Evolutionary conservation across 2,329 filamentous ascomycete genomes (phyloP), one percentile per base, ranked within the genome.

Genomic region (Nemania sp.): DNA sequence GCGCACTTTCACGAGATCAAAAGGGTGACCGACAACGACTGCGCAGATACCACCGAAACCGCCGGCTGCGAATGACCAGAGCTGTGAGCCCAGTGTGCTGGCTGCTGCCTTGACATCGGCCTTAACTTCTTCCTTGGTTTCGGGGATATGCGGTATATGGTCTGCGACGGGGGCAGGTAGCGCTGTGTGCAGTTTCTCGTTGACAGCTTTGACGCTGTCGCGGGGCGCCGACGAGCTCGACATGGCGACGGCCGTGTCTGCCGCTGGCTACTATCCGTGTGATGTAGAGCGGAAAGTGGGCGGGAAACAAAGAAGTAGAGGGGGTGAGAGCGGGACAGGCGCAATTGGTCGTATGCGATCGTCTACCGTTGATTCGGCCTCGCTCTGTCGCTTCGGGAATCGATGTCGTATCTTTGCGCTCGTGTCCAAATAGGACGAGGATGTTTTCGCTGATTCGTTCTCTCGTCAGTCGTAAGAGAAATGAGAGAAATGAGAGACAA

Each of bases 1-100:
- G 54, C 94, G 89, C 62, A 99, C 94, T 77, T 99, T 99, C 72
- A 97, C 93, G 65, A 99, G 80, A 72, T 99, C 94, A 71, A 99
- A 99, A 8, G 94, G 94, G 73, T 99, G 94, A 52, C 94, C 89
- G 55, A 97, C 92, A 36, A 99, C 72, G 50, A 99, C 94, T 52
- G 94, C 93, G 77, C 90, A 97, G 42, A 99, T 74, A 65, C 94
- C 94, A 64, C 94, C 94, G 56, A 96, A 95, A 59, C 91, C 94
- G 65, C 94, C 94, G 6, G 93, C 93, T 7, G 81, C 86, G 46
- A 99, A 82, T 36, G 93, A 94, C 56, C 93, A 88, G 60, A 96
- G 73, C 71, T 84, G 81, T 17, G 80, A 70, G 12, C 74, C 65
- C 47, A 72, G 66, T 14, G 70, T 62, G 28, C 66, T 71, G 14